phyloP scores from a whole-genome alignment of 2,329 filamentous ascomycete genomes.

The Epichloe coenophiala region DNA sequence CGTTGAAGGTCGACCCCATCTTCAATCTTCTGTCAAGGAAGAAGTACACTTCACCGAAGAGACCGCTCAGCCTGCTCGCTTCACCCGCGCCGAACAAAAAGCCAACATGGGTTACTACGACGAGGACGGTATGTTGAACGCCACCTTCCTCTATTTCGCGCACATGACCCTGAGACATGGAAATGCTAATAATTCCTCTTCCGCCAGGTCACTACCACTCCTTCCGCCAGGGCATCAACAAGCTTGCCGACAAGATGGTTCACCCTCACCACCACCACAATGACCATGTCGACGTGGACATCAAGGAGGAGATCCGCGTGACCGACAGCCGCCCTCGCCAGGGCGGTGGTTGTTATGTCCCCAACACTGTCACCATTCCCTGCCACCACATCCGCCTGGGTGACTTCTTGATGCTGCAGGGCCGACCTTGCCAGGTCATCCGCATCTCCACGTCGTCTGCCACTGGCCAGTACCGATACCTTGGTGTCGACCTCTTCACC shows the following conservation, averaged over 20 bases:
- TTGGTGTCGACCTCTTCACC: constrained; percentile 99
- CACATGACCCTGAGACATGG: constrained; percentile 1
- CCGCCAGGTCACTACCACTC: constrained; percentile 44
- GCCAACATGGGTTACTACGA: constrained; percentile 55
- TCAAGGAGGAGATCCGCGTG: constrained; percentile 14
- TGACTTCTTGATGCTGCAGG: constrained; percentile 97
- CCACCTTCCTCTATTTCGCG: neutral
- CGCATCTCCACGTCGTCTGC: constrained; percentile 96
- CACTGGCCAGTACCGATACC: constrained; percentile 98
- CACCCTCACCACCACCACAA: constrained; percentile 30
- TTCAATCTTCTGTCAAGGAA: constrained; percentile 36
- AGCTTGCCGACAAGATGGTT: constrained; percentile 41
- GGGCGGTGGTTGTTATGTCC: constrained; percentile 24
- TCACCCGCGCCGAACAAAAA: constrained; percentile 27
- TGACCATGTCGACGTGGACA: constrained; percentile 36
- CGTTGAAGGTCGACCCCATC: constrained; percentile 20
- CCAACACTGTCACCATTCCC: constrained; percentile 92
- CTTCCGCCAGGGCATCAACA: constrained; percentile 41
- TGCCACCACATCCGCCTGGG: constrained; percentile 99
- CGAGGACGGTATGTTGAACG: constrained; percentile 37
- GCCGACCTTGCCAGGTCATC: constrained; percentile 98
- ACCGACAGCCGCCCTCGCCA: constrained; percentile 16
- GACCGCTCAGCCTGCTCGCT: constrained; percentile 45
- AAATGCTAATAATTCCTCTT: constrained; percentile 6
- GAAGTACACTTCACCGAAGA: constrained; percentile 50